Percentiles rank a stretch among this genome's conserved stretches.
These are phyloP conservation scores for Lasiodiplodia hormozganensis DNA, from an alignment of 2,329 filamentous ascomycete genomes.

Conservation along the genomic window DNA sequence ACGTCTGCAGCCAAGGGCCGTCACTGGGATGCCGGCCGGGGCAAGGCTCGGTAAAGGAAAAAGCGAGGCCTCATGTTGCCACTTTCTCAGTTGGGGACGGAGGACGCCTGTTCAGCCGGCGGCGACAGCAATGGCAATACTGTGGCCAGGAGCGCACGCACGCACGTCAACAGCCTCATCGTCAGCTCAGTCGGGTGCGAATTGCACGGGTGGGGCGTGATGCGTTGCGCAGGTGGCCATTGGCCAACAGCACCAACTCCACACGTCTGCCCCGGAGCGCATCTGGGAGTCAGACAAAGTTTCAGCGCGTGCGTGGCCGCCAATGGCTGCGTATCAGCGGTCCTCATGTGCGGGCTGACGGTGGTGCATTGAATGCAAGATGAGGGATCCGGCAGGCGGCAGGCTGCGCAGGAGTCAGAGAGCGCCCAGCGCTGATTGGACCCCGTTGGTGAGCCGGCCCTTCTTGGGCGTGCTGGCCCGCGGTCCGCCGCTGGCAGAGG, in stretches of 20 bases:
- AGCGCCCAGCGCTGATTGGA: conserved; percentile 15
- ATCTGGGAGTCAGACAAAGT: conserved; percentile 23
- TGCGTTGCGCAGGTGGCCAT: not conserved
- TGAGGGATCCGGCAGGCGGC: conserved; percentile 8
- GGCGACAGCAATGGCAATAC: not conserved
- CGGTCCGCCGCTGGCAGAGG: not conserved
- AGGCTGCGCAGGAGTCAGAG: conserved; percentile 21
- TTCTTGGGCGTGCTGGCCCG: conserved; percentile 16
- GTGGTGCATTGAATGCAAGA: conserved; percentile 22
- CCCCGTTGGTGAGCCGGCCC: not conserved
- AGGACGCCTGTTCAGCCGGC: conserved; percentile 14
- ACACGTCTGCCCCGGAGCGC: conserved; percentile 18
- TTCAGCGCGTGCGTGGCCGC: conserved; percentile 17
- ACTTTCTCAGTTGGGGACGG: conserved; percentile 13
- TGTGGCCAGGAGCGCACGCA: conserved; percentile 9
- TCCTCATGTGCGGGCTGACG: conserved; percentile 15
- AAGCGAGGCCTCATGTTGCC: conserved; percentile 13
- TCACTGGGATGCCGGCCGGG: conserved; percentile 10
- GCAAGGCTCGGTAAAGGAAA: conserved; percentile 4
- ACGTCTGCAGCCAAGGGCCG: conserved; percentile 21
- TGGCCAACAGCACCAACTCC: conserved; percentile 9
- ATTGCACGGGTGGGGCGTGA: conserved; percentile 9
- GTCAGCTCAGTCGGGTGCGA: conserved; percentile 8
- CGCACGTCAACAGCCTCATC: conserved; percentile 16
- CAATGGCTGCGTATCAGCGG: conserved; percentile 20